Base-by-base conservation (phyloP, 345 rosid genomes). In the Salix arbutifolia region DNA sequence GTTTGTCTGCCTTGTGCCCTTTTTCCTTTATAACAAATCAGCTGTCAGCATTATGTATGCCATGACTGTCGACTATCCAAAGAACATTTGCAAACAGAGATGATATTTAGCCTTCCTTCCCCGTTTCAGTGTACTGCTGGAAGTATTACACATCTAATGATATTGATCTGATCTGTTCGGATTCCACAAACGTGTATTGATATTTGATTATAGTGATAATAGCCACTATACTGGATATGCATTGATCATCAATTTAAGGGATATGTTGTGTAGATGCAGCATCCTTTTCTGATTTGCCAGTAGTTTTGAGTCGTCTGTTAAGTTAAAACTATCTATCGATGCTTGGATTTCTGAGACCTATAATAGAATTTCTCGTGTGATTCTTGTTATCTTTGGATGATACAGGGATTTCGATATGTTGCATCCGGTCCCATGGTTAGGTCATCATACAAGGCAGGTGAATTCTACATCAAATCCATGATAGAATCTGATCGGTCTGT, bases 361-460 rank as follows among this genome's bases (percentile, higher is more conserved):
- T 5, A 23, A 11, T 53, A 52, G 61, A 2, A 44, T 40, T 60
- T 12, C 19, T 33, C 64, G 33, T 38, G 72, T 53, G n/a, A 37
- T 71, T 71, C 38, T 60, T 18, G 74, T 44, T 33, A 19, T 69
- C 31, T 69, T 77, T 82, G 78, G 62, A 42, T 83, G 76, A 38
- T 58, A 71, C 89, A 94, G 98, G 98, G 99, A 79, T 96, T 94
- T 74, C 94, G 99, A 35, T 96, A 92, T 28, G 98, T 96, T 65
- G 99, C 98, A 76, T 96, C 97, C 62, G 98, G 99, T 70, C 98
- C 98, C 44, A 94, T 94, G 99, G 99, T 96, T 73, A 88, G 97
- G 84, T 96, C 99, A 68, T 96, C 99, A 13, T 96, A 94, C 90
- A 96, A 96, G 88, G 99, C 98, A 1, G 97, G 98, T 65, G 99